phyloP scores from a whole-genome alignment of 768 basidiomycete species.

The Lepiota subincarnata region DNA sequence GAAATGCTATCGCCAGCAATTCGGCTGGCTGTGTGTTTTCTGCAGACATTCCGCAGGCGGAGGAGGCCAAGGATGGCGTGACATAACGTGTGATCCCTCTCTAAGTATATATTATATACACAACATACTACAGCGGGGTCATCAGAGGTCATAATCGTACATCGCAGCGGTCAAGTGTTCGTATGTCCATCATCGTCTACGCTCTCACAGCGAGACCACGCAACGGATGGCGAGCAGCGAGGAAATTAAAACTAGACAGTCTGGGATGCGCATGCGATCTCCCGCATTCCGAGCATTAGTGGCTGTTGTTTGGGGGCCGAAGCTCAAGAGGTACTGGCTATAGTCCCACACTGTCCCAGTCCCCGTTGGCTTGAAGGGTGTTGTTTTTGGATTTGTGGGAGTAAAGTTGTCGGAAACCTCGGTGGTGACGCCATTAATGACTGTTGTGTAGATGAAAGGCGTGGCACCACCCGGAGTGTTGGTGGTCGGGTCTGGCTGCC shows the following conservation, averaged over 20 bases:
- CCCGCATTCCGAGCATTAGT: not conserved
- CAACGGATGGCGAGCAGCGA: not conserved
- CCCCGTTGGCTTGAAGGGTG: constrained; percentile 17
- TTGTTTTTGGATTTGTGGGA: constrained; percentile 34
- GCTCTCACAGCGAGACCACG: not conserved
- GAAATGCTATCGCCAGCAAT: constrained; percentile 46
- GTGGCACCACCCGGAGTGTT: constrained; percentile 42
- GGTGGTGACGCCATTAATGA: constrained; percentile 32
- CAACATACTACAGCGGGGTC: too few relatives aligned
- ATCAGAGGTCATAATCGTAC: not conserved
- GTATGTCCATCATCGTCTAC: not conserved
- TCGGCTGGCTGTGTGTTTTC: constrained; percentile 16
- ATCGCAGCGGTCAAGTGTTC: not conserved
- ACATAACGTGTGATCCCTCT: constrained; percentile 1
- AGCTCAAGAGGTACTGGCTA: constrained; percentile 8
- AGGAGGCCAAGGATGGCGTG: constrained; percentile 3
- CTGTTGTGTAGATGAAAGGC: constrained; percentile 48
- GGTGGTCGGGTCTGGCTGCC: constrained; percentile 39
- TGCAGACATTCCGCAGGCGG: constrained; percentile 17
- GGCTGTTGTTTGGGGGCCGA: constrained; percentile 7
- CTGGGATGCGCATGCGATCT: not conserved
- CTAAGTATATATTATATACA: not conserved
- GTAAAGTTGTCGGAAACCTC: constrained; percentile 34
- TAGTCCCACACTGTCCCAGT: constrained; percentile 28
- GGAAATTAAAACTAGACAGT: not conserved